Evolutionary conservation across 306 rosid genomes (phyloP), one percentile per base, ranked within the genome.

Genomic region (Rosa rugosa): DNA sequence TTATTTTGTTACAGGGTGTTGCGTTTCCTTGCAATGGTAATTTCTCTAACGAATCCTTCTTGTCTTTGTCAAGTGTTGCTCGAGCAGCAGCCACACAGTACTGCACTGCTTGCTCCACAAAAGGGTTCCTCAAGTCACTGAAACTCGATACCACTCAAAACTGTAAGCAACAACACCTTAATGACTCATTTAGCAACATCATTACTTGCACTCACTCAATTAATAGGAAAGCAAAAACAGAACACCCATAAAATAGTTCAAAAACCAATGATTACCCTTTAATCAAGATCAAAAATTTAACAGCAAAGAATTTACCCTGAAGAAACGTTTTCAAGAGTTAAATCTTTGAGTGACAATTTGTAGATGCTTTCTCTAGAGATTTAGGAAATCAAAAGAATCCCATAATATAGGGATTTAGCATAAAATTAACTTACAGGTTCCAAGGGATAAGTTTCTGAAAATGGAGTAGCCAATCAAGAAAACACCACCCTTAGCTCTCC

Each of bases 51-150:
- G 53, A 75, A 11, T 91, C 91, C 79, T 81, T 84, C 86, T 87
- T 87, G 82, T 74, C 80, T 44, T 90, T 72, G 84, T 89, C 97
- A 71, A 86, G 59, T 8, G 89, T 85, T 20, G 97, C 91, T 81
- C 79, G 77, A 4, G 97, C 99, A 42, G 97, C 93, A 70, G 98
- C 98, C 31, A 93, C 97, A 72, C 94, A 84, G 71, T 92, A 95
- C 74, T 88, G 96, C 87, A 95, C 89, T 31, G 97, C 98, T 81
- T 87, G 90, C 78, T 95, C 99, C 64, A 95, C 98, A 86, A 95
- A 95, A 74, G 99, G 97, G 84, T 95, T 95, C 50, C 91, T 80
- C 8, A 86, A 65, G 72, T 86, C 96, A 72, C 99, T 95, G 96
- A 81, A 92, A 86, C 41, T 82, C 75, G 75, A 51, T 4, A 82